Evolutionary conservation across 176 grass and related monocot species (phyloP).

Genomic region (maize (Zea mays)): Zm-B73-REFERENCE-NAM-5.0 NC_050101.1:116539501-116540000

Average conservation of each 20-base stretch:
- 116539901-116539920: not conserved
- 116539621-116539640: constrained; percentile 56
- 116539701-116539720: constrained; percentile 81
- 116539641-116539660: constrained; percentile 70
- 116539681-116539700: constrained; percentile 71
- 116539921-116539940: not conserved
- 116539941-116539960: not conserved
- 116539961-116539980: not conserved
- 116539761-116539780: constrained; percentile 80
- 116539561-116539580: constrained; percentile 76
- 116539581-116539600: constrained; percentile 85
- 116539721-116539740: constrained; percentile 97
- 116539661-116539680: constrained; percentile 93
- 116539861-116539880: not conserved
- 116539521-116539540: constrained; percentile 53
- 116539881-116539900: constrained; percentile 13
- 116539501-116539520: constrained; percentile 44
- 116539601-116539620: constrained; percentile 95
- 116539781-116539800: constrained; percentile 66
- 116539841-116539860: not conserved
- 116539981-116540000: constrained; percentile 98
- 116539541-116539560: constrained; percentile 79
- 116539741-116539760: constrained; percentile 97
- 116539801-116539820: not conserved
- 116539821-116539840: constrained; percentile 22